phyloP scores from a whole-genome alignment of 2,329 filamentous ascomycete genomes.

The Blumeriella jaapii region DNA sequence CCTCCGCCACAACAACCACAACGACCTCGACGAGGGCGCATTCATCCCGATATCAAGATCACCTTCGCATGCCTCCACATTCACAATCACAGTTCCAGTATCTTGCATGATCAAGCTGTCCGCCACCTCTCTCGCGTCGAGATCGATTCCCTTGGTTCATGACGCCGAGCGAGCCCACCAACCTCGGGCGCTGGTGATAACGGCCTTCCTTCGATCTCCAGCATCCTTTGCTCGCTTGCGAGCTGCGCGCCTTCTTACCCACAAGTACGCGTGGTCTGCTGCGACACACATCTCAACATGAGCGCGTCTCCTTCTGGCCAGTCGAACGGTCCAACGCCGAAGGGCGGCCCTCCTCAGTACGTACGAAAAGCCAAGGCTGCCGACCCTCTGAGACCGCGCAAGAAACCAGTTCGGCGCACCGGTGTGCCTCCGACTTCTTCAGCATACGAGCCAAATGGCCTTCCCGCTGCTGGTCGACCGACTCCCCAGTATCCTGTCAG shows the following conservation, averaged over 20 bases:
- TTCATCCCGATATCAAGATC: too few relatives aligned
- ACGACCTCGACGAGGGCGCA: too few relatives aligned
- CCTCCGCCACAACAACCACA: too few relatives aligned
- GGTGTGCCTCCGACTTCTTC: constrained; percentile 20
- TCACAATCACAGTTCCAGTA: too few relatives aligned
- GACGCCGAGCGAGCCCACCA: constrained; percentile 11
- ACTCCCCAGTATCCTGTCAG: constrained; percentile 13
- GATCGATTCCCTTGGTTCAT: constrained; percentile 8
- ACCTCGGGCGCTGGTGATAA: constrained; percentile 10
- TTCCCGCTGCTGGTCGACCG: constrained; percentile 8
- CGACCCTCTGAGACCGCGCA: constrained; percentile 54
- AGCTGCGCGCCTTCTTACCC: background rate
- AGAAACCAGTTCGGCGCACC: constrained; percentile 35
- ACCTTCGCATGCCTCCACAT: too few relatives aligned
- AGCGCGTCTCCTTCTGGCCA: constrained; percentile 34
- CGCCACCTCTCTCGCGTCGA: too few relatives aligned
- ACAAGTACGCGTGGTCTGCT: too few relatives aligned
- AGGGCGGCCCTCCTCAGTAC: constrained; percentile 34
- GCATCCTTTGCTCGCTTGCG: background rate
- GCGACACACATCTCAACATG: constrained; percentile 28
- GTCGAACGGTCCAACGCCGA: constrained; percentile 36
- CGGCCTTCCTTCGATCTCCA: too few relatives aligned
- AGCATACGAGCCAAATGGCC: constrained; percentile 15
- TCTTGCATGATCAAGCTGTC: constrained; percentile 1
- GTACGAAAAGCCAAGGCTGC: constrained; percentile 38